phyloP scores from a whole-genome alignment of 2,329 filamentous ascomycete species.

The Fonsecaea nubica region DNA sequence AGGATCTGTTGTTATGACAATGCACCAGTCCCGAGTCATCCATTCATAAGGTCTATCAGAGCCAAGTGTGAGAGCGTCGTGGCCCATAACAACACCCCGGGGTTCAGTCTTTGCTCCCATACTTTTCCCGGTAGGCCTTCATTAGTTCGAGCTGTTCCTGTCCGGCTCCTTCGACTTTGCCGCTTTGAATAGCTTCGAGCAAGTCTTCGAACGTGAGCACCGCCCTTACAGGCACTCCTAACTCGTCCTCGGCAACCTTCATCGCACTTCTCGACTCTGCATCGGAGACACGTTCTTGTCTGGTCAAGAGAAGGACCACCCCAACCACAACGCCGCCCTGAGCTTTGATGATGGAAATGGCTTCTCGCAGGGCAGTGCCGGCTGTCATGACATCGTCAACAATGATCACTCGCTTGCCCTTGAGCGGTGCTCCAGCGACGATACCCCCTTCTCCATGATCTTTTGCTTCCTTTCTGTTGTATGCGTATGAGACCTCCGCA shows the following conservation, averaged over 20 bases:
- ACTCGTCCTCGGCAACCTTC: conserved; percentile 82
- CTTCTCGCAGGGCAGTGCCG: conserved; percentile 90
- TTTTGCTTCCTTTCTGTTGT: conserved; percentile 96
- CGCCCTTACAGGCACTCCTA: conserved; percentile 79
- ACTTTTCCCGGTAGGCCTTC: conserved; percentile 71
- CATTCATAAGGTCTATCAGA: not conserved
- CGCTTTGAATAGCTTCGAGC: conserved; percentile 64
- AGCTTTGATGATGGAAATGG: conserved; percentile 83
- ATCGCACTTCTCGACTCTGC: conserved; percentile 78
- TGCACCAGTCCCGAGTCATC: not conserved
- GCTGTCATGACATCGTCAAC: conserved; percentile 97
- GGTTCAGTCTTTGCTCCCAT: conserved; percentile 47
- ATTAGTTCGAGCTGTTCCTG: conserved; percentile 69
- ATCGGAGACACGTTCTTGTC: conserved; percentile 68
- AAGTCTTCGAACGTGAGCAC: conserved; percentile 87
- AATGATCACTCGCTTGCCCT: conserved; percentile 84
- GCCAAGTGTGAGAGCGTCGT: not conserved
- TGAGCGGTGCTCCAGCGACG: conserved; percentile 85
- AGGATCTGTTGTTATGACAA: not conserved
- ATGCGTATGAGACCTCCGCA: conserved; percentile 73
- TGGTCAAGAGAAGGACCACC: conserved; percentile 86
- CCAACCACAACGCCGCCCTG: conserved; percentile 86
- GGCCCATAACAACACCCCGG: not conserved
- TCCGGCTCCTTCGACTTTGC: conserved; percentile 63
- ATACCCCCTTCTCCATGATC: conserved; percentile 93